Base-by-base conservation (phyloP, 306 rosid genomes). In the Vachellia collinsii region DNA sequence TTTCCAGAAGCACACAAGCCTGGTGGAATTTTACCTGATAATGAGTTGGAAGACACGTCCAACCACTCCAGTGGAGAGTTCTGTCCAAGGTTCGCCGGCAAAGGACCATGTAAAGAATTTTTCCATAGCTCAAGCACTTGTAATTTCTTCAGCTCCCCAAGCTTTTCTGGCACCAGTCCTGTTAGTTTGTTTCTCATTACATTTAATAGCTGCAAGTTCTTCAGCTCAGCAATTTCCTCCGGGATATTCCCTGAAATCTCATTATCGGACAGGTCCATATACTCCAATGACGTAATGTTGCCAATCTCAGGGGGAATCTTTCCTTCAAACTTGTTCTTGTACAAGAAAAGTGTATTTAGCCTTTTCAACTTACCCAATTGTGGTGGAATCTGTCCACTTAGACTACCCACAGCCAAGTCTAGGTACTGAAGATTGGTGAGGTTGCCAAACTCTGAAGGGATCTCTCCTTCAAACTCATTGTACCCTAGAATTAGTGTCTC, bases 241-340 rank as follows among this genome's bases (percentile, higher is more conserved):
- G 98, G 99, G 87, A 96, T 92, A 86, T 93, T 89, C 63, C 98
- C 98, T 0, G 92, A 86, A 75, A 96, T 89, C 79, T 87, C 83
- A 77, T 96, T 96, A 46, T 96, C 97, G 38, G 97, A 96, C 64
- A 96, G 88, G 83, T 96, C 98, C 78, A 96, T 66, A 80, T 83
- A 90, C 70, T 13, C 93, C 25, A 96, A 87, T 12, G 94, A 89
- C 17, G 85, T 70, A 34, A 93, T 88, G 83, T 82, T 91, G 11
- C 91, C 92, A 19, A 96, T 77, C 78, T 91, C 90, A 23, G 84
- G 87, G 25, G 97, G 99, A 74, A 96, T 89, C 63, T 81, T 86
- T 29, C 97, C 98, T 1, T 89, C 47, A 68, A 96, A 88, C 38
- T 85, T 89, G 89, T 96, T 96, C n/a, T 79, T 85, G 83, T 91